A percentile compares a stretch with the other conserved stretches of the same genome.
These are phyloP conservation scores for Amylocarpus encephaloides DNA, from an alignment of 2,329 filamentous ascomycete species.

Conservation along the genomic window DNA sequence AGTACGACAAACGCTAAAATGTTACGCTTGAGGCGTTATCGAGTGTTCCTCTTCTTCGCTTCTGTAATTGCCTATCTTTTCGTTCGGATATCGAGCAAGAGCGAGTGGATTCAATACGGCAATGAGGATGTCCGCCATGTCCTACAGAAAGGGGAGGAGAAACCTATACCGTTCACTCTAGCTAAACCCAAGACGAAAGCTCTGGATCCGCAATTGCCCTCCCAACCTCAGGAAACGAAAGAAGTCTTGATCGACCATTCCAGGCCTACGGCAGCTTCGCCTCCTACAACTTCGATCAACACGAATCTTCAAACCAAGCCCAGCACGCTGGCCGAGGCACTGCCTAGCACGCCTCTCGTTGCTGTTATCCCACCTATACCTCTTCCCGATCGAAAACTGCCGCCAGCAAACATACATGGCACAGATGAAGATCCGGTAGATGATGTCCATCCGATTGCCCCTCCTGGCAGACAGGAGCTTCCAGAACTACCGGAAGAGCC, in stretches of 20 bases:
- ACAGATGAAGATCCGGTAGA: slow-evolving; percentile 13
- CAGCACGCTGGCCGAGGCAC: not conserved
- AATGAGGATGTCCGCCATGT: not conserved
- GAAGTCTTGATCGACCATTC: not conserved
- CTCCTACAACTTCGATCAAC: not conserved
- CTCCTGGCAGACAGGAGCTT: slow-evolving; percentile 26
- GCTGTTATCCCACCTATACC: slow-evolving; percentile 17
- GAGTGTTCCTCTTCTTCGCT: slow-evolving; percentile 40
- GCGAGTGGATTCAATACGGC: slow-evolving; percentile 29
- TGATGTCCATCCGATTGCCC: slow-evolving; percentile 24
- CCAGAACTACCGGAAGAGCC: slow-evolving; percentile 11
- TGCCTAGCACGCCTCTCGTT: slow-evolving; percentile 3
- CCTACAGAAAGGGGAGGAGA: not conserved
- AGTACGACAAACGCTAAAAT: slow-evolving; percentile 33
- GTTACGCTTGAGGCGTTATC: slow-evolving; percentile 54
- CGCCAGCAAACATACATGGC: slow-evolving; percentile 9
- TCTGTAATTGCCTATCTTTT: slow-evolving; percentile 49
- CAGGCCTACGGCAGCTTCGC: not conserved
- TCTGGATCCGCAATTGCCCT: not conserved
- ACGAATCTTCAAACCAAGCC: not conserved
- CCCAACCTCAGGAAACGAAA: not conserved
- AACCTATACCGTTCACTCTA: not conserved
- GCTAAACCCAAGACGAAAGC: not conserved
- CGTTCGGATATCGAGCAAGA: slow-evolving; percentile 42
- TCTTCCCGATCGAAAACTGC: slow-evolving; percentile 24